These are phyloP conservation scores for Arachis monticola DNA, from an alignment of 331 rosid genomes.

Conservation along the genomic window DNA sequence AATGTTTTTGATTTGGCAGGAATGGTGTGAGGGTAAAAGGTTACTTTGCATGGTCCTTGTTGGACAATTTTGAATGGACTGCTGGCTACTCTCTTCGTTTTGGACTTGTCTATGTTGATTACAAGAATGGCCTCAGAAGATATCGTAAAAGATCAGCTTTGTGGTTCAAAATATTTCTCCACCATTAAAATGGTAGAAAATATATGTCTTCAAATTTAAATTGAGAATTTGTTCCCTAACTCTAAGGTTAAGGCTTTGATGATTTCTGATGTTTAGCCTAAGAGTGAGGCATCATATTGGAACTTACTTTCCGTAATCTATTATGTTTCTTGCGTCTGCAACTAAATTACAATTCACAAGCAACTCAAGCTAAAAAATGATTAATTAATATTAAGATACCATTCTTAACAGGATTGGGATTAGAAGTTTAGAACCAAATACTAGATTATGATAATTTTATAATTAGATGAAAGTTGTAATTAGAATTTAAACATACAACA, in stretches of 20 bases:
- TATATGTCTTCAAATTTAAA: no score
- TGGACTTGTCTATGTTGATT: conserved; percentile 64
- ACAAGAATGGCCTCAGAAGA: conserved; percentile 56
- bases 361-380: no score
- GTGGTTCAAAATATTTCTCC: conserved; percentile 62
- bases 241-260: neutral
- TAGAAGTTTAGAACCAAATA: no score
- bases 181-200: conserved; percentile 16
- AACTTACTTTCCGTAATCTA: neutral
- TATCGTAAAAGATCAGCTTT: conserved; percentile 55
- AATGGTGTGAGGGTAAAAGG: conserved; percentile 60
- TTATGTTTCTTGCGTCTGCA: neutral
- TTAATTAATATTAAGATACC: no score
- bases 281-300: conserved; percentile 1
- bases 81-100: conserved; percentile 62
- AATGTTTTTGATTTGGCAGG: conserved; percentile 40
- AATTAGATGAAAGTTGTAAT: no score
- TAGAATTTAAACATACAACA: no score
- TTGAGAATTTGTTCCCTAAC: conserved; percentile 5
- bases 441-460: no score
- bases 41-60: conserved; percentile 56
- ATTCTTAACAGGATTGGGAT: no score
- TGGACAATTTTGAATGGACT: conserved; percentile 63
- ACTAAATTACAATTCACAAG: no score
- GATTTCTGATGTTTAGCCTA: conserved; percentile 5